These are phyloP conservation scores for Aspergillus caelatus DNA, from an alignment of 2,329 filamentous ascomycete species.

Conservation along the genomic window DNA sequence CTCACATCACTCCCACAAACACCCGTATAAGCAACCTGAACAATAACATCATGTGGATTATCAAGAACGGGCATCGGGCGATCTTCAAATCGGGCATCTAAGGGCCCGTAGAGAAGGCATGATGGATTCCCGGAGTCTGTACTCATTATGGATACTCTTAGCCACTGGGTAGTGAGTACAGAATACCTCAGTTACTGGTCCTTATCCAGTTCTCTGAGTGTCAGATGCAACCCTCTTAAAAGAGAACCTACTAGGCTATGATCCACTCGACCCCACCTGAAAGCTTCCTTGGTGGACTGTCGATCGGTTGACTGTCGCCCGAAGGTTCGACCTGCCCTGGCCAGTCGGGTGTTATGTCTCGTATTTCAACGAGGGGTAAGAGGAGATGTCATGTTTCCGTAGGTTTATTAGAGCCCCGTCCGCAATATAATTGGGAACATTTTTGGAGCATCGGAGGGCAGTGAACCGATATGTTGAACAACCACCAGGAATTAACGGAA, in stretches of 20 bases:
- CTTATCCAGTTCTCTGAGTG: no score
- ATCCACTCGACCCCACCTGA: background rate
- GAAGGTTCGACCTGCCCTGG: background rate
- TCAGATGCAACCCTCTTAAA: background rate
- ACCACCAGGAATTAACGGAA: no score
- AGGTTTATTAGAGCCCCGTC: no score
- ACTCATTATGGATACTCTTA: background rate
- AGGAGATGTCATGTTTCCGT: no score
- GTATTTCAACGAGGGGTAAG: background rate
- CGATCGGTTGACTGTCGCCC: background rate
- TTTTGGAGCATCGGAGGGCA: no score
- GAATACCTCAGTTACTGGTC: no score
- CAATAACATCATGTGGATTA: slow-evolving; percentile 44
- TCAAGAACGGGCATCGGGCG: slow-evolving; percentile 38
- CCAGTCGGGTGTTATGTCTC: background rate
- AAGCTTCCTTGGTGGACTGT: background rate
- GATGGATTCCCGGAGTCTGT: slow-evolving; percentile 38
- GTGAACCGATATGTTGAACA: no score
- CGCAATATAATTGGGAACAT: no score
- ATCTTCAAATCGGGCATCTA: slow-evolving; percentile 43
- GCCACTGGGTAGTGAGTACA: no score
- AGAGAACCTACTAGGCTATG: background rate
- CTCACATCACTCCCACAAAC: slow-evolving; percentile 48
- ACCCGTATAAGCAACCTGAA: slow-evolving; percentile 49
- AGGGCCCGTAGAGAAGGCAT: slow-evolving; percentile 45